phyloP scores from a whole-genome alignment of 805 yeast species.

The Metschnikowia santaceciliae region DNA sequence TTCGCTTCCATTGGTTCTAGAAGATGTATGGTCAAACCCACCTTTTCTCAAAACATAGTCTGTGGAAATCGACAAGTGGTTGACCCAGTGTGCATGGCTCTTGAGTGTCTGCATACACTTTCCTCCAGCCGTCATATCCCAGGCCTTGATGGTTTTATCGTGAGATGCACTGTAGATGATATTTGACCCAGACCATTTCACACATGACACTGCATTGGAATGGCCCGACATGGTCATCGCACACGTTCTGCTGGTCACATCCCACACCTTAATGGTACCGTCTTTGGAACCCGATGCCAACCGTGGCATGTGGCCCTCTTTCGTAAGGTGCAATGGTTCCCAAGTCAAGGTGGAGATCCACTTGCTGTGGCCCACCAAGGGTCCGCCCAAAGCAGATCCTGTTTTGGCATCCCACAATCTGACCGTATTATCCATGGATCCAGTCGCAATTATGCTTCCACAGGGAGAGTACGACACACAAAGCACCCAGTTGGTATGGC shows the following conservation, averaged over 20 bases:
- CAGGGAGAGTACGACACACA: slow-evolving; percentile 91
- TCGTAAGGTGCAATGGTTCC: slow-evolving; percentile 88
- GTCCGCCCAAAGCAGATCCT: slow-evolving; percentile 71
- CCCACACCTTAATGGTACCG: slow-evolving; percentile 88
- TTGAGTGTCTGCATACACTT: slow-evolving; percentile 72
- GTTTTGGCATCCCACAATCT: slow-evolving; percentile 80
- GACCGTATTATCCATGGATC: slow-evolving; percentile 88
- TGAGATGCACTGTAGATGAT: slow-evolving; percentile 86
- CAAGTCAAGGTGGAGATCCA: slow-evolving; percentile 88
- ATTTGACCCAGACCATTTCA: slow-evolving; percentile 94
- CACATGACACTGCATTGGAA: slow-evolving; percentile 84
- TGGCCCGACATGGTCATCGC: slow-evolving; percentile 80
- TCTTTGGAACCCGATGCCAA: slow-evolving; percentile 89
- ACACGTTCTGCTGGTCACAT: slow-evolving; percentile 64
- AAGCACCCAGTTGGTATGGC: slow-evolving; percentile 92
- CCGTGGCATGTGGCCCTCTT: slow-evolving; percentile 61
- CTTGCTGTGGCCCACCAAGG: slow-evolving; percentile 77
- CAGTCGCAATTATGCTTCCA: slow-evolving; percentile 89
- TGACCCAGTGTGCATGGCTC: slow-evolving; percentile 97
- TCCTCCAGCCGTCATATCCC: slow-evolving; percentile 79
- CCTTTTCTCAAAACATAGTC: slow-evolving; percentile 86
- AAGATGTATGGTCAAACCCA: slow-evolving; percentile 69
- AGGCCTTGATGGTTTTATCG: slow-evolving; percentile 87
- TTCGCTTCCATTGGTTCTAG: slow-evolving; percentile 31
- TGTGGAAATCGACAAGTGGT: slow-evolving; percentile 86